Evolutionary conservation across 2,329 filamentous ascomycete genomes (phyloP).

Genomic region (Neobulgaria alba): DNA sequence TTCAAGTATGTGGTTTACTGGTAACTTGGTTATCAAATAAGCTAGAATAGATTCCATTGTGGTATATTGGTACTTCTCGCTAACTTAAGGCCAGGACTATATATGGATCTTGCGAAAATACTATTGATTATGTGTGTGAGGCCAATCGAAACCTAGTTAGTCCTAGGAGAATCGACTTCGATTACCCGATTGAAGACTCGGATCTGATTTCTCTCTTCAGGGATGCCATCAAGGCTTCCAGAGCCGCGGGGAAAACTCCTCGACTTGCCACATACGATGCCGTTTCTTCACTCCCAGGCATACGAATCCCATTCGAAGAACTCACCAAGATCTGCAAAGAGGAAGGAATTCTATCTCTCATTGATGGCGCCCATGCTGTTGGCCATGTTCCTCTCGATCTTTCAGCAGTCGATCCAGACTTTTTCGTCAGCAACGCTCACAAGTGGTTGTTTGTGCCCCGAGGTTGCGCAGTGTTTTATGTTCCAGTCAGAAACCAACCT

Average conservation of each 20-base stretch:
- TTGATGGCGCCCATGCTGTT: constrained; percentile 75
- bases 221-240: constrained; percentile 44
- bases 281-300: constrained; percentile 68
- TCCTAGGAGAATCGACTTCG: constrained; percentile 47
- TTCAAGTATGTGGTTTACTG: constrained; percentile 47
- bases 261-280: constrained; percentile 70
- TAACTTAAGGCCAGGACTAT: constrained; percentile 8
- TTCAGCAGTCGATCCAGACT: constrained; percentile 61
- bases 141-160: constrained; percentile 39
- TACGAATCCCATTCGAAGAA: constrained; percentile 69
- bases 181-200: constrained; percentile 62
- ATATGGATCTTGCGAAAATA: constrained; percentile 57
- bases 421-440: constrained; percentile 79
- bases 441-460: constrained; percentile 84
- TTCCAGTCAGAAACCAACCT: constrained; percentile 68
- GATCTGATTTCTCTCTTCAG: constrained; percentile 56
- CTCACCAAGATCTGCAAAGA: constrained; percentile 57
- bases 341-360: constrained; percentile 57
- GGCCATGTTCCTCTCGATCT: constrained; percentile 72
- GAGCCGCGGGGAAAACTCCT: constrained; percentile 50
- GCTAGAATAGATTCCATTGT: too few species aligned
- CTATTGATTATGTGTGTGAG: constrained; percentile 64
- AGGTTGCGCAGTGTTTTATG: constrained; percentile 74
- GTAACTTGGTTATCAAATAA: too few species aligned
- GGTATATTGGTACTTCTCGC: background rate